Base-by-base conservation (phyloP, 345 rosid genomes). In the Populus pruinosa region DNA sequence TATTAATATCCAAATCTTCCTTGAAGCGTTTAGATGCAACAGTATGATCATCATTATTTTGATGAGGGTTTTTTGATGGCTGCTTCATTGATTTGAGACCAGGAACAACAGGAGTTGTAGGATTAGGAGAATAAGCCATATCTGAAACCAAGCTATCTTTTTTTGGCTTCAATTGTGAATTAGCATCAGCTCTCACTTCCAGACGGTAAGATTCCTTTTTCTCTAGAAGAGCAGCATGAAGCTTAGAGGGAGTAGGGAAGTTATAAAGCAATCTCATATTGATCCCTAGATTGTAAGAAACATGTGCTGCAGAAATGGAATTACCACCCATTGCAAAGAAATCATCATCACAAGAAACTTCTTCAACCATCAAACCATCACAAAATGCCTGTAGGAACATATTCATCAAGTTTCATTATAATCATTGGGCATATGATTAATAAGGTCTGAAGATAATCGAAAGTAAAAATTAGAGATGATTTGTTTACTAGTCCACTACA, bases 281-380 rank as follows among this genome's bases (percentile, higher is more conserved):
- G 78, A 92, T 90, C 75, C 98, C 92, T 65, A 96, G 87, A 85
- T 82, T 87, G 84, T 92, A 91, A 77, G 93, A 87, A 86, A 82
- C 91, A 81, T 92, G 94, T 7, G 99, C 96, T 47, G 99, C 99
- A 31, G 94, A 69, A 70, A 96, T 77, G 61, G 99, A 96, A 84
- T 91, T 89, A 77, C 99, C 99, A 78, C 98, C 99, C 80, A 92
- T 83, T 61, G 73, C 75, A 84, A 96, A 96, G 87, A 96, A 96
- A 88, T 96, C 89, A 72, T 87, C 96, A 83, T 88, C 87, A 43
- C 83, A 86, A 70, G 88, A 87, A 77, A 96, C 87, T 77, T 87
- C 93, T 82, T 87, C 83, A 68, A 91, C 85, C 91, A 88, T 75
- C 85, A 93, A 77, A 80, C 89, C 92, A 69, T 90, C 88, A 87